Conservation (phyloP, 768 basidiomycete species). For the Exsudoporus frostii region DNA sequence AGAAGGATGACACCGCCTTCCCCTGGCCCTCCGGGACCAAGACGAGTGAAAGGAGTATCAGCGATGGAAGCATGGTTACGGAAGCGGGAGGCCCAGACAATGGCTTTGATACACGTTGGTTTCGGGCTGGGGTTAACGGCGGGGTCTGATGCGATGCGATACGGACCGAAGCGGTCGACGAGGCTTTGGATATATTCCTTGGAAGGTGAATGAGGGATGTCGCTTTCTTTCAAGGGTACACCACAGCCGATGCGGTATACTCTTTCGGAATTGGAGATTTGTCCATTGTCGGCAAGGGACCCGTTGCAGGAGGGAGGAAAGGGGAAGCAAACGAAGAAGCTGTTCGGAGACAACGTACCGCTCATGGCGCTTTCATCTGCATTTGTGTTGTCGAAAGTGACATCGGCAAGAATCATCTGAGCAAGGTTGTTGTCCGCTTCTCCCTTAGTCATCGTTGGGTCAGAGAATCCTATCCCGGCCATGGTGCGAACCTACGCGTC, state of each 20-base stretch:
- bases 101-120: constrained; percentile 34
- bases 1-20: constrained; percentile 26
- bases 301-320: constrained; percentile 32
- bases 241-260: constrained; percentile 42
- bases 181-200: constrained; percentile 43
- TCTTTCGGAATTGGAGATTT: constrained; percentile 2
- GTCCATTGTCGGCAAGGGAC: constrained; percentile 9
- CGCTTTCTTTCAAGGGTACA: constrained; percentile 34
- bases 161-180: constrained; percentile 40
- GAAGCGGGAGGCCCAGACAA: constrained; percentile 48
- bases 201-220: constrained; percentile 36
- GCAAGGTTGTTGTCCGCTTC: constrained; percentile 30
- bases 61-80: constrained; percentile 44
- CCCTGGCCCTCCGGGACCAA: constrained; percentile 10
- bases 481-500: constrained; percentile 39
- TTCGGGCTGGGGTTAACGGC: constrained; percentile 29
- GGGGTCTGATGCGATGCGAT: constrained; percentile 32
- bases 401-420: constrained; percentile 48
- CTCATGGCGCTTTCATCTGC: too few species aligned
- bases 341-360: constrained; percentile 26
- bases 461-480: constrained; percentile 41
- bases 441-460: constrained; percentile 35
- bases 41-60: constrained; percentile 35
- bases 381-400: constrained; percentile 30
- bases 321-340: constrained; percentile 37